Evolutionary conservation across 140 eudicot species (phyloP), one percentile per base, ranked within the genome.

Genomic region (Senecio squalidus): DNA sequence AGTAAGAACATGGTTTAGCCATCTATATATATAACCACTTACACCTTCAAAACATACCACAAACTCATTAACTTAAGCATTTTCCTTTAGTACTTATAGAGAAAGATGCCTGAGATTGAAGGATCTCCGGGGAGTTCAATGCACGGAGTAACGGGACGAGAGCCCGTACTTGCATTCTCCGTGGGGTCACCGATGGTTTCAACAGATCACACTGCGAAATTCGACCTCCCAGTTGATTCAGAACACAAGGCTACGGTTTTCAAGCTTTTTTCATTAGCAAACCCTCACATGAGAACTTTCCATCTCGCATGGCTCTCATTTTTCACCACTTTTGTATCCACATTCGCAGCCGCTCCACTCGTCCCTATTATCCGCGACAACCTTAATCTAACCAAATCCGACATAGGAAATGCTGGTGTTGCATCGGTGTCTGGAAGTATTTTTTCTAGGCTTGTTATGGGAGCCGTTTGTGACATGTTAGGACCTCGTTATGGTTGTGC

Each of bases 401-500:
- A 78, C 27, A 73, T 78, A 7, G 84, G 84, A 1, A 78, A 78
- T 39, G 84, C 84, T 0, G 88, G 90, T 0, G 95, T 85, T 0
- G 90, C 95, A 0, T 85, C 95, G 0, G 95, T 85, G 1, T 78
- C 84, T 0, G 84, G 84, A 0, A 78, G 84, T 34, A 78, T 78
- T 7, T 78, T 78, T 62, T 78, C 84, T 0, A 68, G 84, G 41
- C 84, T 78, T 7, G 78, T 24, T 0, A 78, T 78, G 84, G 84
- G 84, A 1, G 84, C 78, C 0, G 83, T 78, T 2, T 78, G 83
- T 16, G 79, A 73, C 64, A 66, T 78, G 56, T 13, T 78, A 39
- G 83, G 83, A 1, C 83, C 83, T 0, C 79, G 83, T 10, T 82
- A 78, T 11, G 95, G 86, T 0, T 82, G 90, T 26, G 95, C 84